Evolutionary conservation across 192 early-diverging fungal species (phyloP).

Genomic region (Coemansia sp.): DNA sequence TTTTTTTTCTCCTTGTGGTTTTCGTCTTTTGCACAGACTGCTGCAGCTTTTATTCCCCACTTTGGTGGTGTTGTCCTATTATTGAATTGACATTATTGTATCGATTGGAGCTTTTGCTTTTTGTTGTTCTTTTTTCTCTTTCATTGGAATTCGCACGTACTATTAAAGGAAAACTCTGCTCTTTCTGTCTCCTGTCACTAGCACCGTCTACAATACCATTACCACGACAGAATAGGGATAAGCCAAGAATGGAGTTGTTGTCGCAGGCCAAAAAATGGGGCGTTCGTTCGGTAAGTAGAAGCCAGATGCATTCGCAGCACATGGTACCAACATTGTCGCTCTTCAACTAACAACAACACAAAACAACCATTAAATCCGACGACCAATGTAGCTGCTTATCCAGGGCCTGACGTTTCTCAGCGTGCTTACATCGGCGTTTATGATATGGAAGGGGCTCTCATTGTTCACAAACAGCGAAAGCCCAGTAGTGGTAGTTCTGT

Average conservation of each 20-base stretch:
- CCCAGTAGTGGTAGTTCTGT: slow-evolving; percentile 96
- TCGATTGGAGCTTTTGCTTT: too few relatives aligned
- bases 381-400: slow-evolving; percentile 44
- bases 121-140: too few relatives aligned
- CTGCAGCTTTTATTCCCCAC: too few relatives aligned
- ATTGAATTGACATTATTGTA: too few relatives aligned
- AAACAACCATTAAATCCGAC: background rate
- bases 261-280: slow-evolving; percentile 41
- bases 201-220: background rate
- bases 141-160: too few relatives aligned
- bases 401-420: slow-evolving; percentile 88
- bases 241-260: slow-evolving; percentile 45
- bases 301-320: background rate
- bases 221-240: slow-evolving; percentile 1
- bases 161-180: background rate
- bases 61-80: too few relatives aligned
- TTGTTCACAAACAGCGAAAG: slow-evolving; percentile 89
- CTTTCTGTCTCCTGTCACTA: slow-evolving; percentile 1
- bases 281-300: slow-evolving; percentile 46
- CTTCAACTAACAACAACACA: background rate
- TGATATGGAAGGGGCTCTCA: slow-evolving; percentile 93
- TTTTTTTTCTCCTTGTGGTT: background rate
- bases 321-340: background rate
- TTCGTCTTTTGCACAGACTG: background rate
- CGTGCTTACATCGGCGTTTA: slow-evolving; percentile 90